phyloP scores from a whole-genome alignment of 2,329 filamentous ascomycete species.

The Trichoderma endophyticum region DNA sequence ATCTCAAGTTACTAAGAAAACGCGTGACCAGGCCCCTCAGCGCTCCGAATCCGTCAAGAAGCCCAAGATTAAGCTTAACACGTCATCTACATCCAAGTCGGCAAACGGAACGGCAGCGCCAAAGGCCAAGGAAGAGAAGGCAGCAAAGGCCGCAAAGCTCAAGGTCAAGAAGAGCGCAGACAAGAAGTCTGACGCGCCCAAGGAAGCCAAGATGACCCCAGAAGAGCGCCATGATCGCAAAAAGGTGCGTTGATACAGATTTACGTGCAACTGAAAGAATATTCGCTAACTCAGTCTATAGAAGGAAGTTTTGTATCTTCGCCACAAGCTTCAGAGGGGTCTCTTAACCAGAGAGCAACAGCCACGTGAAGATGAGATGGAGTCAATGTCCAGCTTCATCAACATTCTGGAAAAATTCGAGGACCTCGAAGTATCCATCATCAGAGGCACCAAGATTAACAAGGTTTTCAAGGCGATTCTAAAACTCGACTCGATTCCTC shows the following conservation, averaged over 20 bases:
- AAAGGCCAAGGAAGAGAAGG: slow-evolving; percentile 56
- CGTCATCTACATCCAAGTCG: slow-evolving; percentile 65
- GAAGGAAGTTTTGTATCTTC: slow-evolving; percentile 84
- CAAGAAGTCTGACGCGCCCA: slow-evolving; percentile 51
- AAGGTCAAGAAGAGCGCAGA: slow-evolving; percentile 58
- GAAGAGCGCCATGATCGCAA: slow-evolving; percentile 59
- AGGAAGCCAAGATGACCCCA: slow-evolving; percentile 56
- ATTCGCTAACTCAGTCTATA: slow-evolving; percentile 39
- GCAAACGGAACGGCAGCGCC: slow-evolving; percentile 58
- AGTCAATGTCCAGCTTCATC: slow-evolving; percentile 71
- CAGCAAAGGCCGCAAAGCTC: slow-evolving; percentile 52
- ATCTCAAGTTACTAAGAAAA: not conserved
- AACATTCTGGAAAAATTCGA: slow-evolving; percentile 74
- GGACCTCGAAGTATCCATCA: slow-evolving; percentile 85
- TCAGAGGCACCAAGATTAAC: slow-evolving; percentile 92
- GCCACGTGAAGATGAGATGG: slow-evolving; percentile 84
- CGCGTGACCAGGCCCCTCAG: slow-evolving; percentile 48
- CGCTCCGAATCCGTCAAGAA: slow-evolving; percentile 63
- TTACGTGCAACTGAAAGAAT: not conserved
- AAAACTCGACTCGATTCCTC: slow-evolving; percentile 80
- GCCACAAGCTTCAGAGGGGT: slow-evolving; percentile 92
- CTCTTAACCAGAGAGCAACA: slow-evolving; percentile 80
- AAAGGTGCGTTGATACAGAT: slow-evolving; percentile 45
- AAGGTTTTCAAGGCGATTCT: slow-evolving; percentile 95
- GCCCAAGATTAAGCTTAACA: slow-evolving; percentile 63